Base-by-base conservation (phyloP, 352 stramenopile genomes). In the Phytophthora pseudosyringae region DNA sequence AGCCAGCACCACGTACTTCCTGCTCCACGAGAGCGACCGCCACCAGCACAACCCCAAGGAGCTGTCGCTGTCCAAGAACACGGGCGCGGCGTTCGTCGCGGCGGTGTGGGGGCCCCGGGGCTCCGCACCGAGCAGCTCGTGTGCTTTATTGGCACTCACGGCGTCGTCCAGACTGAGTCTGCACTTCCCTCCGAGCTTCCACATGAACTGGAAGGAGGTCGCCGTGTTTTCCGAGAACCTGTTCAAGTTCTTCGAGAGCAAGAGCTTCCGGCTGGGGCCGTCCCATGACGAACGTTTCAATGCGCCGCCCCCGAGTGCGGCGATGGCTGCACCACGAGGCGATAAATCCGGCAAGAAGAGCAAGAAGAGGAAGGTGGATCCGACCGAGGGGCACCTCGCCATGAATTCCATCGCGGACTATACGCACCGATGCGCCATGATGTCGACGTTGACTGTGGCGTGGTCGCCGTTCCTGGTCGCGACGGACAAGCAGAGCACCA, bases 1-100 rank as follows among this genome's bases (percentile, higher is more conserved):
- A 2, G 72, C 75, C 4, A 82, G 73, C 44, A 53, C 78, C 28
- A 81, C 81, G 52, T 90, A 88, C 52, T 84, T 92, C 41, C 36
- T 93, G 38, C 57, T 93, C 36, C 73, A 93, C 49, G 80, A 91
- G 21, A 67, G 67, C 10, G 78, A 91, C 25, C 82, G 86, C 3
- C 81, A 90, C 63, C 78, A 91, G 66, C 76, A 88, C 69, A 93
- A 95, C 61, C 85, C 87, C 11, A 90, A 92, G 59, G 87, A 95
- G 52, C 60, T 93, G 11, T 95, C 87, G 21, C 59, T 95, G 38
- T 89, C 87, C 39, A 95, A 93, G 61, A 90, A 83, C 59, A 79
- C 88, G 21, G 76, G 81, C 33, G 67, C 67, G 1, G 75, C 78
- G 10, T 93, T 91, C 48, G 35, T 90, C 4, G 71, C 78, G 13